Conservation (phyloP, 2,329 filamentous ascomycete species). For the Cladosporium velox region DNA sequence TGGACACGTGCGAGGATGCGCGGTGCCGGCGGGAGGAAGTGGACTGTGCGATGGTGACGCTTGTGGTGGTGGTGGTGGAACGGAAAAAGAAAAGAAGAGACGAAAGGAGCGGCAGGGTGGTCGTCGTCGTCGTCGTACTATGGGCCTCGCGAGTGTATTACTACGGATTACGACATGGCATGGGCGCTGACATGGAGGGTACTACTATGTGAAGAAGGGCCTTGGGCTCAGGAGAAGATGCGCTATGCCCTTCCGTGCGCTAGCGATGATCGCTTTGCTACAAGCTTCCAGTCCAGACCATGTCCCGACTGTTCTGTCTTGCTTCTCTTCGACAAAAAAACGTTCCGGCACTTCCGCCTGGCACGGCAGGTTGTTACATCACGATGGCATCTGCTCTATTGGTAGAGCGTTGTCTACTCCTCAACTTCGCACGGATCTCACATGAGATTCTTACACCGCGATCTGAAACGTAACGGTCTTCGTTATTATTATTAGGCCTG, state of each 20-base stretch:
- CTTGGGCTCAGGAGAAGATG: constrained; percentile 11
- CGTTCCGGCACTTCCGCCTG: not conserved
- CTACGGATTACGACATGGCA: constrained; percentile 13
- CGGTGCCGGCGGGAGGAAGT: constrained; percentile 9
- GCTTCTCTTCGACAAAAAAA: not conserved
- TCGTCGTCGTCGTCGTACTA: not conserved
- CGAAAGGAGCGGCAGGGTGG: constrained; percentile 13
- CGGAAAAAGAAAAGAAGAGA: not conserved
- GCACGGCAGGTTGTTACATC: not conserved
- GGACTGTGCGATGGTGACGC: constrained; percentile 1
- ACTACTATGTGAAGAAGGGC: constrained; percentile 6
- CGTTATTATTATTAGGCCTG: not conserved
- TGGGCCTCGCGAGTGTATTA: constrained; percentile 11
- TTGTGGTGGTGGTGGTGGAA: not conserved
- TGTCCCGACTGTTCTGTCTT: not conserved
- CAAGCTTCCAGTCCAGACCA: constrained; percentile 9
- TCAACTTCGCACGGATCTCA: constrained; percentile 6
- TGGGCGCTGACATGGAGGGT: constrained; percentile 13
- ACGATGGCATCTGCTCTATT: not conserved
- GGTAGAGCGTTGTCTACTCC: not conserved
- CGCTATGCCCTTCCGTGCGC: constrained; percentile 3
- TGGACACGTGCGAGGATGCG: constrained; percentile 9
- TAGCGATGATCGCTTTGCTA: not conserved
- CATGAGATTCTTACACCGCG: not conserved
- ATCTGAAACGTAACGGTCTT: not conserved